Conservation (phyloP, 257 asterid genomes). For the Plantago major region DNA sequence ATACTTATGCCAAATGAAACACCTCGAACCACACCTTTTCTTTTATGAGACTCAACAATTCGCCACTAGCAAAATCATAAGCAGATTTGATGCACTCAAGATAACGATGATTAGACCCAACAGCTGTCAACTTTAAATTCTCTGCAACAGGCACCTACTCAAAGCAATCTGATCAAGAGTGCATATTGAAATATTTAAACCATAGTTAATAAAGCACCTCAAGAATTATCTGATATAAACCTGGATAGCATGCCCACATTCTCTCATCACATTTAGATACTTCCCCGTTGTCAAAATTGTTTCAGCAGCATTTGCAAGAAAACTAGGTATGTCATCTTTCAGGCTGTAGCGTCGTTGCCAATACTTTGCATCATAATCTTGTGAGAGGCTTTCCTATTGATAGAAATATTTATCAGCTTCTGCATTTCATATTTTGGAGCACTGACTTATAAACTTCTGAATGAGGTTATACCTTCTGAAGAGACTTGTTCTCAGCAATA, state of each 20-base stretch:
- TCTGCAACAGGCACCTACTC: slow-evolving; percentile 84
- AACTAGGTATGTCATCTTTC: slow-evolving; percentile 89
- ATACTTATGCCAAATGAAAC: slow-evolving; percentile 11
- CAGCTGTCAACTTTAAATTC: slow-evolving; percentile 65
- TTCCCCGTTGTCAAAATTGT: slow-evolving; percentile 92
- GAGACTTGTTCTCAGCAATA: slow-evolving; percentile 93
- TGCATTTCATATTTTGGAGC: slow-evolving; percentile 17
- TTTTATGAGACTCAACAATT: slow-evolving; percentile 79
- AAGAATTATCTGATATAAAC: slow-evolving; percentile 32
- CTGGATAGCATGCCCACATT: slow-evolving; percentile 92
- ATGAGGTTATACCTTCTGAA: slow-evolving; percentile 63
- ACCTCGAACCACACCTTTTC: slow-evolving; percentile 61
- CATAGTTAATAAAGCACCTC: slow-evolving; percentile 13
- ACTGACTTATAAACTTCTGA: slow-evolving; percentile 10
- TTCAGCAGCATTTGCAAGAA: slow-evolving; percentile 94
- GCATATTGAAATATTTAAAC: slow-evolving; percentile 24
- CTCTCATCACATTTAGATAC: slow-evolving; percentile 97
- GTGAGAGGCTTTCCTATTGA: slow-evolving; percentile 89
- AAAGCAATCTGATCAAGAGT: slow-evolving; percentile 36
- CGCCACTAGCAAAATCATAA: slow-evolving; percentile 97
- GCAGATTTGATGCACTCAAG: slow-evolving; percentile 92
- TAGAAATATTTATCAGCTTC: slow-evolving; percentile 29
- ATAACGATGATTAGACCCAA: slow-evolving; percentile 88
- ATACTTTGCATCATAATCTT: slow-evolving; percentile 91
- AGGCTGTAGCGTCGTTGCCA: slow-evolving; percentile 98